A percentile compares a stretch with the other conserved stretches of the same genome.
Evolutionary conservation across 1,284 basidiomycete genomes (phyloP).

Genomic region (Thelephora terrestris): DNA sequence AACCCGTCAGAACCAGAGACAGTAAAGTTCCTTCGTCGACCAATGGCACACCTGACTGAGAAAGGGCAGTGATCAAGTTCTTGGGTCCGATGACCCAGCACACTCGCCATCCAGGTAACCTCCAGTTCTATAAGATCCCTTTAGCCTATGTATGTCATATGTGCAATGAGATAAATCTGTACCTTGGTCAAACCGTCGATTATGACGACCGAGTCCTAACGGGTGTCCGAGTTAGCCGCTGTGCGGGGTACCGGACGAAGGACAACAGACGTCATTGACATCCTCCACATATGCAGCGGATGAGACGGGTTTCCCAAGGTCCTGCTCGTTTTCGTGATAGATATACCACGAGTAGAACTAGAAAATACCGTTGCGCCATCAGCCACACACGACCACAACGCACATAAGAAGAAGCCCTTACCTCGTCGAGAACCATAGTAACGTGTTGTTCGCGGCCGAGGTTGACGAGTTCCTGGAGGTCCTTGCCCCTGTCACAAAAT

Average conservation of each 20-base stretch:
- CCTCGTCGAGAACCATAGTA: constrained; percentile 85
- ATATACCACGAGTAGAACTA: constrained; percentile 91
- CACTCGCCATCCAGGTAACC: constrained; percentile 86
- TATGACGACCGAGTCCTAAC: constrained; percentile 67
- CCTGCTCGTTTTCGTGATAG: constrained; percentile 69
- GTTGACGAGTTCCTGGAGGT: constrained; percentile 72
- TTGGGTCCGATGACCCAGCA: constrained; percentile 98
- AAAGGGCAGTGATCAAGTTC: constrained; percentile 76
- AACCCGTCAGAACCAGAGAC: neutral
- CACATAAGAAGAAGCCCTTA: constrained; percentile 19
- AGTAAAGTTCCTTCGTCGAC: too few relatives aligned
- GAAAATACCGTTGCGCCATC: neutral
- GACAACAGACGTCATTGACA: constrained; percentile 56
- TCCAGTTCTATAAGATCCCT: constrained; percentile 58
- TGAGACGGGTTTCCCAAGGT: constrained; percentile 72
- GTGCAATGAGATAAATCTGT: constrained; percentile 6
- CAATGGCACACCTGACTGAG: constrained; percentile 55
- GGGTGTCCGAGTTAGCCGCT: neutral
- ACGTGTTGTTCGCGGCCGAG: constrained; percentile 59
- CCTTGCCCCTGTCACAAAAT: constrained; percentile 47
- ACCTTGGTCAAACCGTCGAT: constrained; percentile 93
- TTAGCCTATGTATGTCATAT: neutral
- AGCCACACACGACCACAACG: neutral
- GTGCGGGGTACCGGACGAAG: neutral
- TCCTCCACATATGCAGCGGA: constrained; percentile 80